Evolutionary conservation across 768 basidiomycete genomes (phyloP).

Genomic region (Filobasidium wieringae): DNA sequence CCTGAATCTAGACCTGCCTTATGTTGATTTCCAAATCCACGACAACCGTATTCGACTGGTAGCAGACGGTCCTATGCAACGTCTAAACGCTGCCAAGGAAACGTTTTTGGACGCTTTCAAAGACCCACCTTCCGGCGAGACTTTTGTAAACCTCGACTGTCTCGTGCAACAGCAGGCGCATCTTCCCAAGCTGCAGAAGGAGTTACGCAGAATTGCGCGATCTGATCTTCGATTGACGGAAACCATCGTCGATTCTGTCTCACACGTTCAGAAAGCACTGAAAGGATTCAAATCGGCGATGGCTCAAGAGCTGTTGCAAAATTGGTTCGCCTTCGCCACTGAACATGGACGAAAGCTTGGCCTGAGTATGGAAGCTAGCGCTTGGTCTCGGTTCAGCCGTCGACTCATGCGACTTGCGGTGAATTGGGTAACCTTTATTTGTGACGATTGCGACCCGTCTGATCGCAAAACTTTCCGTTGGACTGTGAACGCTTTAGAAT

Average conservation of each 20-base stretch:
- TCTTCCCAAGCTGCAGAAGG: constrained; percentile 73
- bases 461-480: constrained; percentile 94
- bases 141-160: constrained; percentile 34
- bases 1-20: constrained; percentile 58
- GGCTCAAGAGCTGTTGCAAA: constrained; percentile 53
- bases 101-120: constrained; percentile 56
- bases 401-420: constrained; percentile 81
- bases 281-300: constrained; percentile 44
- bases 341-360: constrained; percentile 87
- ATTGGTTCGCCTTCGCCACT: constrained; percentile 84
- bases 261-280: constrained; percentile 53
- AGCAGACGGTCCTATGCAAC: constrained; percentile 72
- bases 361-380: constrained; percentile 67
- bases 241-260: constrained; percentile 81
- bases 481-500: constrained; percentile 93
- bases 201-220: constrained; percentile 78
- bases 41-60: constrained; percentile 84
- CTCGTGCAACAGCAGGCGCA: constrained; percentile 77
- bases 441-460: constrained; percentile 91
- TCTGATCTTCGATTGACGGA: constrained; percentile 83
- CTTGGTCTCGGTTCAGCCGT: constrained; percentile 60
- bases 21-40: constrained; percentile 66
- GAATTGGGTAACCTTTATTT: constrained; percentile 96
- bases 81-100: constrained; percentile 64
- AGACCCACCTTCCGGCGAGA: constrained; percentile 18